Base-by-base conservation (phyloP, 305 asterid genomes). In the Fraxinus albicans region DNA sequence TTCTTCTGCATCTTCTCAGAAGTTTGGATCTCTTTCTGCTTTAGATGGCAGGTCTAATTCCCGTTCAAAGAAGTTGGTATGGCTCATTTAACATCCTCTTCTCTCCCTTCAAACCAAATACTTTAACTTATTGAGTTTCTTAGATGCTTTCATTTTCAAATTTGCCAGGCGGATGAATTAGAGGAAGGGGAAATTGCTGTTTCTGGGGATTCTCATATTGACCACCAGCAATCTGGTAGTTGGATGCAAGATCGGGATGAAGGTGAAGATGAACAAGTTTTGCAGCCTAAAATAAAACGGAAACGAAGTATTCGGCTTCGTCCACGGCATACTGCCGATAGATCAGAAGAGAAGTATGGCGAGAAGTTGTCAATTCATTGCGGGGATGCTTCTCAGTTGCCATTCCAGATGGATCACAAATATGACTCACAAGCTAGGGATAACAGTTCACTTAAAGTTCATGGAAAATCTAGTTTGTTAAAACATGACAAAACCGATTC, bases 21-120 rank as follows among this genome's bases (percentile, higher is more conserved):
- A 97, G 91, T 97, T 97, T 89, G 99, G 99, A 27, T 95, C 98
- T 7, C 97, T 97, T 84, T 97, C 99, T 82, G 99, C 99, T 70
- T 83, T 97, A 74, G 99, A 97, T 81, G 89, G 93, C 80, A 92
- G 97, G 87, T 91, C 99, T 76, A 84, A 86, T 84, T 92, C 99
- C 85, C 97, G 92, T 47, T 90, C 98, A 19, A 94, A 91, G 90
- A 93, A 90, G 87, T 80, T 83, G 94, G 99, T 97, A 90, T 75
- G 92, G 82, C 53, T 76, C 33, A 70, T 65, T 65, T 83, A 40
- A 73, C 73, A 60, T 27, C 8, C 44, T 81, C 86, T 83, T 55
- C 83, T 29, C 72, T 76, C 81, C 73, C 42, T 74, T 13, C 29
- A 44, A 58, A 79, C 75, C 38, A 80, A 29, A 23, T 77, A 40